Conservation (phyloP, 805 yeast species). For the Dipodascus geniculatus region DNA sequence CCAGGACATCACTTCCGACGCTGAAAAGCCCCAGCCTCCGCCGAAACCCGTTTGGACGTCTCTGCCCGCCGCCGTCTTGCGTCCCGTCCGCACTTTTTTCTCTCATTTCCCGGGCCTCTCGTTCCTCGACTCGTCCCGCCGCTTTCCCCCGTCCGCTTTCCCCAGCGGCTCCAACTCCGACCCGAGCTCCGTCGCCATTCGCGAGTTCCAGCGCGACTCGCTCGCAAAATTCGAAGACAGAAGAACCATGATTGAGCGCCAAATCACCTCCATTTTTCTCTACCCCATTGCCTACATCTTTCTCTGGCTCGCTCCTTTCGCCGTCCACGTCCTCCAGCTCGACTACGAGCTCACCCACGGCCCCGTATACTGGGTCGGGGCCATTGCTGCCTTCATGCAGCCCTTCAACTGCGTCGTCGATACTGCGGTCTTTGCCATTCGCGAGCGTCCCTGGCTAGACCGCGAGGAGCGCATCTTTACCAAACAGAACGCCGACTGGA, state of each 20-base stretch:
- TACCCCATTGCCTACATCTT: conserved; percentile 76
- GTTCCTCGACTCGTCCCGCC: conserved; percentile 1
- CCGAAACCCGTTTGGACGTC: too few relatives aligned
- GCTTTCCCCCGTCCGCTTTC: background rate
- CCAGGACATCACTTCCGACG: background rate
- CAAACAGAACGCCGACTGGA: background rate
- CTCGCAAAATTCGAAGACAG: conserved; percentile 50
- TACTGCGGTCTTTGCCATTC: conserved; percentile 55
- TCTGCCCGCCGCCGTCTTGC: background rate
- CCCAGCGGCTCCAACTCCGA: conserved; percentile 3
- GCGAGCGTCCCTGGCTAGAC: conserved; percentile 69
- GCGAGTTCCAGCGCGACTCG: conserved; percentile 43
- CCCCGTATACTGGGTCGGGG: conserved; percentile 50
- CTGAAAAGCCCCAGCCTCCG: background rate
- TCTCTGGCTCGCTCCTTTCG: conserved; percentile 74
- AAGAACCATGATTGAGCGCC: conserved; percentile 57
- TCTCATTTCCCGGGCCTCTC: conserved; percentile 1
- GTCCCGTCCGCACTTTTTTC: background rate
- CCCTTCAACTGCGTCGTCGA: conserved; percentile 76
- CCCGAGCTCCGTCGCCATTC: conserved; percentile 9
- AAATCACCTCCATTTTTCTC: conserved; percentile 67
- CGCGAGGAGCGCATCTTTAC: conserved; percentile 3
- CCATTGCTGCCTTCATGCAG: conserved; percentile 63
- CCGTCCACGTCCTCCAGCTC: conserved; percentile 48
- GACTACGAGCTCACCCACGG: conserved; percentile 36